Base-by-base conservation (phyloP, 129 eudicot genomes). In the Logfia minima region DNA sequence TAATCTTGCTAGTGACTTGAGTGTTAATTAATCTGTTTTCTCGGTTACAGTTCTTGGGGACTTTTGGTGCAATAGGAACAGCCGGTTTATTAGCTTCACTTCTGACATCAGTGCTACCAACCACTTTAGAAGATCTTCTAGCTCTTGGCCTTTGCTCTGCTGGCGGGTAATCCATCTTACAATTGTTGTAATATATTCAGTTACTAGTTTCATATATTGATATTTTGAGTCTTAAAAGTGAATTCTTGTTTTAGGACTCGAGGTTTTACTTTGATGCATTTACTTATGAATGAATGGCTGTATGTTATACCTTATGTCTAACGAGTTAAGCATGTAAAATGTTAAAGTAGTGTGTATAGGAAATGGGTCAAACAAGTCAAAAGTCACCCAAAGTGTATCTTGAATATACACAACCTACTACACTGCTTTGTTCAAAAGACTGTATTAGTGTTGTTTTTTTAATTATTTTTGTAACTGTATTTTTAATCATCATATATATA, bases 91-190 rank as follows among this genome's bases (percentile, higher is more conserved):
- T 89, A 63, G 99, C 97, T 31, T 95, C 99, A 22, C 97, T 95
- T 77, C 79, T 95, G 74, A 95, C 99, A 62, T 89, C 99, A 35
- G 92, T 95, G 66, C 85, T 95, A 74, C 96, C 93, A 48, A 87
- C 97, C 69, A 91, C 96, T 66, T 78, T 86, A 34, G 99, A 95
- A 86, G 99, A 95, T 83, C 97, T 95, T 83, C 96, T 95, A 77
- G 99, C 99, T 79, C 92, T 95, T 52, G 96, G 96, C 37, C 92
- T 95, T 83, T 95, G 99, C 82, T 95, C 99, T 68, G 96, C 94
- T 79, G 99, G 97, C 86, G 99, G 99, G 99, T 95, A 88, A 31
- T 59, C 59, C 41, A 58, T 74, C 37, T 83, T 76, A 41, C 35
- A 39, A 13, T 35, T 1, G 6, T 39, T 55, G 68, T 48, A 6